Evolutionary conservation across 768 basidiomycete genomes (phyloP).

Genomic region (Leccinum boreale): DNA sequence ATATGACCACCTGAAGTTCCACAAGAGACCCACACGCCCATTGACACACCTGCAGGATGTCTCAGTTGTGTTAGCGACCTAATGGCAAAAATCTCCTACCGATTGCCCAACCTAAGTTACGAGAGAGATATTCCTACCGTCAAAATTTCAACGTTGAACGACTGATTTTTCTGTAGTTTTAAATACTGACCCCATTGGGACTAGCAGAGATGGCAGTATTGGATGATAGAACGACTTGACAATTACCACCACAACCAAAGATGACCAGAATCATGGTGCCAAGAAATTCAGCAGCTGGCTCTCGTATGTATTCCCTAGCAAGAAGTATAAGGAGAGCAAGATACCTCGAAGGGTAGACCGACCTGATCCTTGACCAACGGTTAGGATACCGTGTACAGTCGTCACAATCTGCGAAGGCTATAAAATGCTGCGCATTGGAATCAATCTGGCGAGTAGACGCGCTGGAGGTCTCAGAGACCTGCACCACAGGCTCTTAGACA

Average conservation of each 20-base stretch:
- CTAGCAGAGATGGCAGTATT: constrained; percentile 42
- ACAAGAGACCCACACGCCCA: constrained; percentile 66
- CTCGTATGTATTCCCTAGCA: constrained; percentile 44
- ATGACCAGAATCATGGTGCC: constrained; percentile 57
- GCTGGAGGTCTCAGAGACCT: constrained; percentile 20
- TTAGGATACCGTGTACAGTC: constrained; percentile 44
- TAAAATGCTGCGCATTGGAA: neutral
- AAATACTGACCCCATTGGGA: constrained; percentile 52
- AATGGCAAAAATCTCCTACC: constrained; percentile 15
- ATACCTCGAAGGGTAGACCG: neutral
- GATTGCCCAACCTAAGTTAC: constrained; percentile 30
- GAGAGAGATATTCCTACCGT: constrained; percentile 21
- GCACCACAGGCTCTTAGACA: constrained; percentile 13
- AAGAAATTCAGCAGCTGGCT: constrained; percentile 63
- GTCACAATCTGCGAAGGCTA: constrained; percentile 28
- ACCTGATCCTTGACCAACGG: constrained; percentile 55
- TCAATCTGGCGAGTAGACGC: constrained; percentile 8
- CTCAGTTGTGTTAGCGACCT: neutral
- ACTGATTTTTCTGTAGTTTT: neutral
- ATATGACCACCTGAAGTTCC: constrained; percentile 75
- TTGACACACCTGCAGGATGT: constrained; percentile 40
- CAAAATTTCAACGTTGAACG: neutral
- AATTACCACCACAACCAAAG: constrained; percentile 56
- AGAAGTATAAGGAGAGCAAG: neutral
- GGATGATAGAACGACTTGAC: constrained; percentile 52